A percentile compares a stretch with the other conserved stretches of the same genome.
Conservation (phyloP, 108 stramenopile species). For the Cyclostephanos tholiformis region DNA sequence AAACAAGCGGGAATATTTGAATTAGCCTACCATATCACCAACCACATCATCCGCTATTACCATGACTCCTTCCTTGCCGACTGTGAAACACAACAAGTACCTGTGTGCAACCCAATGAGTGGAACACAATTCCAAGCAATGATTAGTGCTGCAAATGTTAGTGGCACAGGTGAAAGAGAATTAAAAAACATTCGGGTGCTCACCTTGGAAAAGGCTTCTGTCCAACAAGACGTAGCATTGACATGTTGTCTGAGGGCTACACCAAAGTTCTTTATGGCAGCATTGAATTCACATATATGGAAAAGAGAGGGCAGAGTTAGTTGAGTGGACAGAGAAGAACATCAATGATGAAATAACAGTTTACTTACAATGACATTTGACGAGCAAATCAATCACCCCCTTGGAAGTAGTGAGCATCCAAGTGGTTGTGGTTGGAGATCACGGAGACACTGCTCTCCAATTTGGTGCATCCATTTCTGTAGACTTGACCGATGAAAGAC, state of each 20-base stretch:
- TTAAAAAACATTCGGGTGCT: no score
- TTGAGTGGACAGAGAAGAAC: no score
- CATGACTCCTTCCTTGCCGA: no score
- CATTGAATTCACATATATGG: background rate
- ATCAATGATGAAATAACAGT: background rate
- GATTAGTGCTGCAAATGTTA: background rate
- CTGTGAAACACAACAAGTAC: no score
- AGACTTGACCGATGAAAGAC: background rate
- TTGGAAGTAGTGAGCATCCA: background rate
- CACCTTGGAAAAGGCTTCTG: conserved; percentile 5
- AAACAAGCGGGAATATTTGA: no score
- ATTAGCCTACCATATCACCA: no score
- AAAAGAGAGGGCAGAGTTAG: background rate
- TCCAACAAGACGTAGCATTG: background rate
- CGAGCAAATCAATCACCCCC: background rate
- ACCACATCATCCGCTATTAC: no score
- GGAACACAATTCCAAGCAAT: background rate
- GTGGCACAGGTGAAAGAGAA: no score
- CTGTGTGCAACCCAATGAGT: conserved; percentile 2
- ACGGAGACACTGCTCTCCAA: background rate
- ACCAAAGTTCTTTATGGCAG: no score
- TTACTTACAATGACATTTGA: background rate
- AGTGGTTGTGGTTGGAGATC: background rate
- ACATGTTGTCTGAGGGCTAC: conserved; percentile 3
- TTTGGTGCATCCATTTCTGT: conserved; percentile 1